Percentiles rank a stretch among this genome's conserved stretches.
Evolutionary conservation across 306 rosid species (phyloP).

Genomic region (Medicago ruthenica): DNA sequence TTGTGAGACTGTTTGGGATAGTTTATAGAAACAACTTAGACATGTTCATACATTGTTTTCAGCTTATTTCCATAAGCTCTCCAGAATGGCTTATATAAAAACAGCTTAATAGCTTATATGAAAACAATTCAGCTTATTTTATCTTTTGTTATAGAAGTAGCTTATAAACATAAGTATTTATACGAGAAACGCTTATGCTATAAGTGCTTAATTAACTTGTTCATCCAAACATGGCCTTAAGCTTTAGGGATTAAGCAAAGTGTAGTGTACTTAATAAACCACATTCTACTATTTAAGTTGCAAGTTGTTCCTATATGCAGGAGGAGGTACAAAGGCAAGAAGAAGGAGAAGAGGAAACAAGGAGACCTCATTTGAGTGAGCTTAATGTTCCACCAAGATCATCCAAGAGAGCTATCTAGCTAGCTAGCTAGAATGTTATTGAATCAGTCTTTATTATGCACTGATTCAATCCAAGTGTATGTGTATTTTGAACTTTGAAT

Average conservation of each 20-base stretch:
- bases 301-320: constrained; percentile 51
- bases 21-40: neutral
- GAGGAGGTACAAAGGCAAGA: constrained; percentile 57
- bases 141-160: neutral
- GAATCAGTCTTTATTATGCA: constrained; percentile 45
- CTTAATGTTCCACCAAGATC: constrained; percentile 60
- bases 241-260: neutral
- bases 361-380: constrained; percentile 50
- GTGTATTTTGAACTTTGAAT: constrained; percentile 47
- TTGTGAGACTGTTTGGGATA: neutral
- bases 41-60: too few relatives aligned
- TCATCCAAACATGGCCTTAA: neutral
- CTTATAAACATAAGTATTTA: neutral
- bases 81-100: neutral
- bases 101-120: neutral
- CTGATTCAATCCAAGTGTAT: constrained; percentile 40
- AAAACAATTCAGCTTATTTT: neutral
- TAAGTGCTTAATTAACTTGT: neutral
- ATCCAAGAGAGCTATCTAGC: constrained; percentile 57
- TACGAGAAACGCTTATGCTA: neutral
- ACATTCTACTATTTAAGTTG: constrained; percentile 6
- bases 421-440: constrained; percentile 53
- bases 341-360: constrained; percentile 52
- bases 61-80: neutral
- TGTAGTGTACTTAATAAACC: neutral